Conservation (phyloP, 768 basidiomycete species). For the Hirschioporus abietinus region DNA sequence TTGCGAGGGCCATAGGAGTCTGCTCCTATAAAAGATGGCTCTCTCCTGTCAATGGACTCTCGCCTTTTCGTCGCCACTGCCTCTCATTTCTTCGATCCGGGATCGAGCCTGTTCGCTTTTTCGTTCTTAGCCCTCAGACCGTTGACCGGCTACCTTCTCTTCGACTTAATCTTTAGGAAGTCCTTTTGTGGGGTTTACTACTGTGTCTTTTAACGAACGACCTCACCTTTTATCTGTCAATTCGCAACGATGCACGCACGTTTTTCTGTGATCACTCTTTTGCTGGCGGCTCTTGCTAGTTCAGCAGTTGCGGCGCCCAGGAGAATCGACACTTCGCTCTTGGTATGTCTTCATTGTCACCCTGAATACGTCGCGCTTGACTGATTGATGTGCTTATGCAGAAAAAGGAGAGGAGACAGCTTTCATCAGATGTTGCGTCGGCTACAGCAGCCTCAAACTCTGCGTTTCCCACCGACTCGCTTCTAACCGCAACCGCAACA, state of each 20-base stretch:
- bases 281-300: background rate
- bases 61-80: background rate
- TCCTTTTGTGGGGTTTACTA: background rate
- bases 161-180: background rate
- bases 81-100: background rate
- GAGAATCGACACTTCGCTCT: background rate
- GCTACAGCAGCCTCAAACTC: background rate
- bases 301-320: background rate
- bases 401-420: background rate
- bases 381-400: background rate
- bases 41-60: background rate
- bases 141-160: background rate
- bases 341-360: background rate
- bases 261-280: background rate
- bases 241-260: background rate
- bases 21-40: background rate
- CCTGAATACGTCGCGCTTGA: background rate
- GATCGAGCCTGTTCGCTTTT: background rate
- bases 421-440: background rate
- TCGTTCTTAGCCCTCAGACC: background rate
- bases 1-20: background rate
- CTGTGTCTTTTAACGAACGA: background rate
- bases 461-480: background rate
- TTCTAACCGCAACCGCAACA: background rate
- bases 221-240: background rate